Percentiles rank a stretch among this genome's conserved stretches.
Evolutionary conservation across 2,329 filamentous ascomycete species (phyloP).

Genomic region (Diplodia corticola): DNA sequence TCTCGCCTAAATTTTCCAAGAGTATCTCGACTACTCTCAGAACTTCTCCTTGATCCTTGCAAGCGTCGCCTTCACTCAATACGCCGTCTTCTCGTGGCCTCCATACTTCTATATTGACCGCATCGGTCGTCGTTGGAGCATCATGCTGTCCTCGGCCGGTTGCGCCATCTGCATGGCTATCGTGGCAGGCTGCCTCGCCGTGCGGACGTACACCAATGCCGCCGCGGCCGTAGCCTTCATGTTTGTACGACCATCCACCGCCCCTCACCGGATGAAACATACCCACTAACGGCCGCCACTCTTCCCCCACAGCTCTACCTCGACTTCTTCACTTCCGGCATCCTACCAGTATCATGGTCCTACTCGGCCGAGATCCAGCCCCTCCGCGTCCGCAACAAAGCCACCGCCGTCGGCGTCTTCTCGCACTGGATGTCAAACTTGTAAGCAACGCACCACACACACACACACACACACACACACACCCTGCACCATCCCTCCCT

Average conservation of each 20-base stretch:
- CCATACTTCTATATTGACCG: constrained; percentile 37
- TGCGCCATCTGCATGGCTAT: constrained; percentile 39
- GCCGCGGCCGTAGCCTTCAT: constrained; percentile 40
- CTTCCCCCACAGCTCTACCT: background rate
- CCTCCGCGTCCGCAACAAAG: constrained; percentile 18
- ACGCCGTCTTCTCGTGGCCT: constrained; percentile 35
- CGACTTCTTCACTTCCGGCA: constrained; percentile 33
- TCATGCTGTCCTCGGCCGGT: constrained; percentile 34
- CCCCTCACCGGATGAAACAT: background rate
- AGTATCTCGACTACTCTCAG: constrained; percentile 30
- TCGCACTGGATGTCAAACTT: constrained; percentile 6
- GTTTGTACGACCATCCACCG: constrained; percentile 18
- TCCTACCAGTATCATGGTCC: constrained; percentile 35
- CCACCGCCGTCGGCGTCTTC: constrained; percentile 14
- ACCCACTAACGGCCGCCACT: background rate
- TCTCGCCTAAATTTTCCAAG: constrained; percentile 33
- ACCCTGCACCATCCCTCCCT: too few relatives aligned
- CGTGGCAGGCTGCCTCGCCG: constrained; percentile 35
- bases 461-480: too few relatives aligned
- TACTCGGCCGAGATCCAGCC: constrained; percentile 19
- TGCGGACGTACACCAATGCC: constrained; percentile 30
- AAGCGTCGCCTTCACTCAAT: constrained; percentile 35
- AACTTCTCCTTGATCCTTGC: constrained; percentile 35
- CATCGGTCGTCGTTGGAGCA: constrained; percentile 33
- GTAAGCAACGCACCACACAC: background rate